Evolutionary conservation across 192 early-diverging fungal genomes (phyloP), one percentile per base, ranked within the genome.

Genomic region (Backusella westeae): DNA sequence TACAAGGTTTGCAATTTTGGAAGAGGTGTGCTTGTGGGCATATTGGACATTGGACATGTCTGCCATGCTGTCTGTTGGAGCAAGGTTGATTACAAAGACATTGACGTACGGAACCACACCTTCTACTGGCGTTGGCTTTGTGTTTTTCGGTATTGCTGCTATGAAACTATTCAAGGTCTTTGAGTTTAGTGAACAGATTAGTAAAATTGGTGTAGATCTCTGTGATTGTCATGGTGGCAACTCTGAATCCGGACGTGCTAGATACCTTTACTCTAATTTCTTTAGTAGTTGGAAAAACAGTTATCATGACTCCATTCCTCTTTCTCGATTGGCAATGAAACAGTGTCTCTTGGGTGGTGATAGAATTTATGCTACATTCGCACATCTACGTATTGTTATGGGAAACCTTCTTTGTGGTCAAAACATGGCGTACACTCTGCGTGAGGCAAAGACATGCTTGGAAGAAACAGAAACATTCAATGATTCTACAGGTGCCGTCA

Each of bases 81-180:
- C 71, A 35, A 42, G 49, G 7, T 56, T 77, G 1, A 34, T 77
- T 19, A 34, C 34, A 34, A 77, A 76, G 34, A 77, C 80, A 29
- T 34, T 81, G 8, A 69, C 39, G 26, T n/a, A 49, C 3, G 74
- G 80, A 10, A 81, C 49, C 1, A 68, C 72, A 2, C 71, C 75
- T 2, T 72, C 76, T 9, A 74, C 80, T 3, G 80, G 80, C 15
- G 76, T 81, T 21, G 80, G 80, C 9, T 74, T 81, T 59, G 75
- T 81, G 34, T 77, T 81, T 46, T 81, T 77, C 65, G 80, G 80
- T 0, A 81, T 81, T 53, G 80, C 80, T 0, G 67, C 75, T 0
- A 77, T 77, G 66, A 34, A 70, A 4, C 38, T 76, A 2, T 81
- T 67, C 65, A 72, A 76, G 29, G 72, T 49, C 34, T 81, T 69